These are phyloP conservation scores for Papiliotrema flavescens DNA, from an alignment of 1,284 basidiomycete genomes.

Conservation along the genomic window DNA sequence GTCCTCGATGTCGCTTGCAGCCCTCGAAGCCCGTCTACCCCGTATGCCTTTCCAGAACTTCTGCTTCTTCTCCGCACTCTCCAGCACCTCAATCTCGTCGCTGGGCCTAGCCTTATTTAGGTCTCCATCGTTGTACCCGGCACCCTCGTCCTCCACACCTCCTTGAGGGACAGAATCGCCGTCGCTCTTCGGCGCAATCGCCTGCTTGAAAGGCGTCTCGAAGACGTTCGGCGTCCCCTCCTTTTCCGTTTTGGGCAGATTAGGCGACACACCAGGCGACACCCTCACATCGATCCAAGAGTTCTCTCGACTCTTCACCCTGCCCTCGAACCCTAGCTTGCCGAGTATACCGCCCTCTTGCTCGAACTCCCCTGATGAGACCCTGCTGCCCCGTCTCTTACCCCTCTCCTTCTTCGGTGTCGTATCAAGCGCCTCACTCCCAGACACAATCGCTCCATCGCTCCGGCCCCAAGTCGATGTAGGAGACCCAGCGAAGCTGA, in stretches of 20 bases:
- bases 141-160: not conserved
- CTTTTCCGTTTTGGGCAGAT: too few species aligned
- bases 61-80: slow-evolving; percentile 21
- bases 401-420: not conserved
- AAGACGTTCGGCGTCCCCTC: too few species aligned
- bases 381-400: not conserved
- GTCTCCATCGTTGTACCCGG: not conserved
- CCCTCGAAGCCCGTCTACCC: slow-evolving; percentile 15
- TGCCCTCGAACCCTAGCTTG: slow-evolving; percentile 19
- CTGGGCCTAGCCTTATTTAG: slow-evolving; percentile 6
- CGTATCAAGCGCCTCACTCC: not conserved
- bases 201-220: too few species aligned
- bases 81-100: slow-evolving; percentile 18
- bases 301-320: not conserved
- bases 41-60: slow-evolving; percentile 27
- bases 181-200: too few species aligned
- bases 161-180: too few species aligned
- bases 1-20: slow-evolving; percentile 7
- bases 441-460: not conserved
- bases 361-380: slow-evolving; percentile 14
- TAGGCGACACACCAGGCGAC: not conserved
- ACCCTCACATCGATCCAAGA: slow-evolving; percentile 2
- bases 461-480: not conserved
- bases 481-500: not conserved
- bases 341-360: slow-evolving; percentile 30